These are phyloP conservation scores for Wickerhamomyces subpelliculosus DNA, from an alignment of 805 yeast species.

Conservation along the genomic window DNA sequence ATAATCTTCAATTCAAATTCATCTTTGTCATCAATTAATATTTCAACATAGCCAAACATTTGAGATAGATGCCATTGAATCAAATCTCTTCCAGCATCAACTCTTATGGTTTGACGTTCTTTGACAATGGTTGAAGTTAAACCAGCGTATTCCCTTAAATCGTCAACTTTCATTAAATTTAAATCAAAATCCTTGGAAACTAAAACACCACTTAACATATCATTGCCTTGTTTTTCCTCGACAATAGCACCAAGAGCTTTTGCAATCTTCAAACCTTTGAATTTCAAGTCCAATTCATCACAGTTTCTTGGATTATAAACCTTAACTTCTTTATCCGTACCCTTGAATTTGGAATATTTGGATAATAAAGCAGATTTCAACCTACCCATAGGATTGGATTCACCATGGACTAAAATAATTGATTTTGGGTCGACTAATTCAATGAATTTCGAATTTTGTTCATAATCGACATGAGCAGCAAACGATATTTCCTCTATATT, in stretches of 20 bases:
- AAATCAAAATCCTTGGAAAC: slow-evolving; percentile 89
- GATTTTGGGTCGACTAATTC: slow-evolving; percentile 80
- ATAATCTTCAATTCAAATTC: slow-evolving; percentile 50
- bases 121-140: slow-evolving; percentile 77
- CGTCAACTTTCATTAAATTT: slow-evolving; percentile 75
- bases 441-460: slow-evolving; percentile 86
- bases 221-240: slow-evolving; percentile 35
- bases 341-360: slow-evolving; percentile 73
- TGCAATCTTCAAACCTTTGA: slow-evolving; percentile 80
- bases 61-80: slow-evolving; percentile 87
- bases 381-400: slow-evolving; percentile 97
- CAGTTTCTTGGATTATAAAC: slow-evolving; percentile 92
- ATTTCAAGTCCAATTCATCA: slow-evolving; percentile 66
- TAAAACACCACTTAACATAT: slow-evolving; percentile 67
- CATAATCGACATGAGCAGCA: slow-evolving; percentile 99
- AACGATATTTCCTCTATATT: slow-evolving; percentile 90
- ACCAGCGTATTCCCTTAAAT: slow-evolving; percentile 83
- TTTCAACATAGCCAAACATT: slow-evolving; percentile 85
- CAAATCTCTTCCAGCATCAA: slow-evolving; percentile 74
- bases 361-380: slow-evolving; percentile 86
- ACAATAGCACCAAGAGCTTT: slow-evolving; percentile 61
- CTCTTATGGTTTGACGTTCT: slow-evolving; percentile 72
- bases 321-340: slow-evolving; percentile 83
- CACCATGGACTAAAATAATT: slow-evolving; percentile 94
- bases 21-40: slow-evolving; percentile 47